phyloP scores from a whole-genome alignment of 495 filamentous ascomycete genomes.

The Podospora pseudopauciseta region DNA sequence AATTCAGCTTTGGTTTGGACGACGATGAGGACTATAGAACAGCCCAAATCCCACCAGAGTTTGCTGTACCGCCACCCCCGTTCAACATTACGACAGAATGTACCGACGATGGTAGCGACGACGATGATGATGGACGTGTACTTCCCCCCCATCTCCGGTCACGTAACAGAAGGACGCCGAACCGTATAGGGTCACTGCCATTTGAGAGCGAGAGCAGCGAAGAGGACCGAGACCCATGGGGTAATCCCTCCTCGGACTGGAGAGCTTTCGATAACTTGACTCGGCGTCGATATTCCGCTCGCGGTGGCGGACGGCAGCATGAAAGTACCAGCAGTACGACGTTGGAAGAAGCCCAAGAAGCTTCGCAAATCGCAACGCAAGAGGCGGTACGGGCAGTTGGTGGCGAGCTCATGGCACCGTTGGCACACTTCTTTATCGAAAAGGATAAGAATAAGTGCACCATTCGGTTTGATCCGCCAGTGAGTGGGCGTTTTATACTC shows the following conservation, averaged over 20 bases:
- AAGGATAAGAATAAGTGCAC: conserved; percentile 77
- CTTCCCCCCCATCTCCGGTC: conserved; percentile 13
- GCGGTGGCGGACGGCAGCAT: background rate
- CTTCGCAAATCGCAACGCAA: conserved; percentile 51
- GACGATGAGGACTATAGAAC: conserved; percentile 43
- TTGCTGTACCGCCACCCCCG: conserved; percentile 37
- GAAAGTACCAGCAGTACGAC: conserved; percentile 26
- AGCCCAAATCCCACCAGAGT: conserved; percentile 53
- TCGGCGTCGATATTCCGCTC: background rate
- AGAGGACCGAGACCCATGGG: conserved; percentile 25
- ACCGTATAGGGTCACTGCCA: conserved; percentile 48
- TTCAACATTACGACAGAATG: conserved; percentile 52
- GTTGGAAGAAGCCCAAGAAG: conserved; percentile 48
- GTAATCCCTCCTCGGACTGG: conserved; percentile 14
- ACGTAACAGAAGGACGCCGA: conserved; percentile 33
- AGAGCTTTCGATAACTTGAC: conserved; percentile 7
- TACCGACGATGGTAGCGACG: conserved; percentile 51
- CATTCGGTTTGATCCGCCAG: conserved; percentile 82
- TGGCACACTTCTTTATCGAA: conserved; percentile 76
- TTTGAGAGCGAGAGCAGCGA: conserved; percentile 49
- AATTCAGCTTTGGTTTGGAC: conserved; percentile 14
- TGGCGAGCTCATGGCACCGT: conserved; percentile 59
- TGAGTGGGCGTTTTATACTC: conserved; percentile 76
- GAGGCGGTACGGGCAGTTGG: conserved; percentile 54
- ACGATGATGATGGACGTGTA: conserved; percentile 26